Evolutionary conservation across 495 filamentous ascomycete genomes (phyloP), one percentile per base, ranked within the genome.

Genomic region (Penicillium cosmopolitanum): DNA sequence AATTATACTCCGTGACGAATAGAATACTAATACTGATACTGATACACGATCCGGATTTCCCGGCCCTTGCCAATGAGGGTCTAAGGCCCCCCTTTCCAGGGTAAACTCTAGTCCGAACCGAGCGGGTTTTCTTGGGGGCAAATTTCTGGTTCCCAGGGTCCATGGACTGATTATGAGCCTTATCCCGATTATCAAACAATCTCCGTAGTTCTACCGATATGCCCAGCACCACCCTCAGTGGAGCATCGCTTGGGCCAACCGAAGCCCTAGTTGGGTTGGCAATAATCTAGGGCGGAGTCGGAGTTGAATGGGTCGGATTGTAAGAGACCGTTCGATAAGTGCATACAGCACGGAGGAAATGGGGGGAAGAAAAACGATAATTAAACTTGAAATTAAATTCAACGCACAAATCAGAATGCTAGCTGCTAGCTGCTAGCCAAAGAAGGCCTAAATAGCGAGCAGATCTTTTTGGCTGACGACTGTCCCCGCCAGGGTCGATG

Each of bases 161-260:
- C 55, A 67, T 19, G 28, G 42, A 31, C 38, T 50, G 54, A 38
- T 36, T 34, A 61, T 28, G 13, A 33, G 18, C 28, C 55, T 19
- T 44, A 43, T 59, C 43, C 50, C 43, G 35, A 16, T n/a, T 36
- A 43, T 57, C 31, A 35, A 51, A 40, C 60, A 60, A 60, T 57
- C 21, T 23, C 65, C 67, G 65, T 50, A 66, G 65, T 70, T 70
- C 58, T 64, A 52, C 67, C 65, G 67, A 65, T 28, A 61, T 57
- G 54, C 47, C 56, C 44, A 36, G 56, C 38, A 48, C 4, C 56
- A 42, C 28, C 31, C 50, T 53, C 21, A 44, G 38, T 58, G 61
- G 64, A 55, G 40, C 38, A 48, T 66, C 66, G 66, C 66, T 68
- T 70, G 56, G 50, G 43, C 52, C 51, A 66, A 56, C 68, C 66